Conservation (phyloP, 2,329 filamentous ascomycete genomes). For the Fusarium keratoplasticum region DNA sequence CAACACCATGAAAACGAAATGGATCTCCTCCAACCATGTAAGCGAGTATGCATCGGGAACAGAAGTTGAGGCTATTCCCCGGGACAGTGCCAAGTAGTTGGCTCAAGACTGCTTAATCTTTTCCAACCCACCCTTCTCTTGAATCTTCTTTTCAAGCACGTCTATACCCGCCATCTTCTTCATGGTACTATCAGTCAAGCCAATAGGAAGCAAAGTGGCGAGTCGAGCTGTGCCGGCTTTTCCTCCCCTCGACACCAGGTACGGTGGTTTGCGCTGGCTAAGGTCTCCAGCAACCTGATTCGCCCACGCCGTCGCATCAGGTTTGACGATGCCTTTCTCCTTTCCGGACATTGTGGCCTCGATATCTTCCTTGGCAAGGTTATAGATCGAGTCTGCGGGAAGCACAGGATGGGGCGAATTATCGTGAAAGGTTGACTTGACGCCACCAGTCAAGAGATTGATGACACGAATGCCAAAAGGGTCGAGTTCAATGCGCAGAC, state of each 20-base stretch:
- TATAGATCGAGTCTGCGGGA: constrained; percentile 28
- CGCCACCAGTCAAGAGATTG: constrained; percentile 41
- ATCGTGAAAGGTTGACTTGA: constrained; percentile 35
- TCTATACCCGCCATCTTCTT: constrained; percentile 29
- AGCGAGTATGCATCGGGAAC: background rate
- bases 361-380: constrained; percentile 24
- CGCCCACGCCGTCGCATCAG: constrained; percentile 15
- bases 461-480: constrained; percentile 44
- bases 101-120: background rate
- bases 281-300: constrained; percentile 31
- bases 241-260: constrained; percentile 18
- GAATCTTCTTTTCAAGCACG: constrained; percentile 22
- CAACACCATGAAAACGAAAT: background rate
- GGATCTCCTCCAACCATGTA: background rate
- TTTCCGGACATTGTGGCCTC: constrained; percentile 20
- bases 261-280: constrained; percentile 27
- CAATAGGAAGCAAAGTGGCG: constrained; percentile 19
- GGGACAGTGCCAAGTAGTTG: background rate
- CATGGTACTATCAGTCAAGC: constrained; percentile 6
- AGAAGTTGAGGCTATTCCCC: background rate
- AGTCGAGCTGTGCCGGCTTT: constrained; percentile 8
- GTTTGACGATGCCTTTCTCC: background rate
- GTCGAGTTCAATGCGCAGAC: constrained; percentile 40
- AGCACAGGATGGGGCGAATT: constrained; percentile 4
- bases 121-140: constrained; percentile 3